Base-by-base conservation (phyloP, 192 early-diverging fungal species). In the Coemansia aciculifera region DNA sequence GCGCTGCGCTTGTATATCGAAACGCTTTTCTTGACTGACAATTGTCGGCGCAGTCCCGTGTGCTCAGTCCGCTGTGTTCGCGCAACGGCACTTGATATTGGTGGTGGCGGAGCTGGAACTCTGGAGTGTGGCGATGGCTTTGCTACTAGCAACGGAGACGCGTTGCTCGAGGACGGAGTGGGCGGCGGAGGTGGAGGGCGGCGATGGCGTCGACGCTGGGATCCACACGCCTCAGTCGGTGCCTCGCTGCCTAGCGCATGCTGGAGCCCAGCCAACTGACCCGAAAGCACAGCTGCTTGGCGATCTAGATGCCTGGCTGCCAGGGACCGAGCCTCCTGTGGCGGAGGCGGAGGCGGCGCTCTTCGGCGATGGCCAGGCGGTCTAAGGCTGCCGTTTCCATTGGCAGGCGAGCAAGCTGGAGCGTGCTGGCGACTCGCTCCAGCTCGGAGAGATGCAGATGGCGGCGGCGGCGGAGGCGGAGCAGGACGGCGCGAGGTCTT, bases 1-100 rank as follows among this genome's bases (percentile, higher is more conserved):
- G 54, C 59, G 12, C 56, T 46, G 37, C 74, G 74, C 61, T 82
- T 82, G 51, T 82, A 82, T 21, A 66, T 73, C 11, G 71, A 74
- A 15, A 82, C 79, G 66, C 79, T 82, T 44, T 74, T 66, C 34
- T 77, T 77, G 15, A 82, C 79, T 1, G 79, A 82, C 66, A 82
- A 44, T 37, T 82, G 79, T 2, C 79, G 79, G 8, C 79, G 74
- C 11, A 82, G 62, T 1, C 79, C 79, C 1, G 79, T 77, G 32
- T 75, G 73, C 54, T 81, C 73, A 4, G 69, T 43, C 23, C 19
- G 37, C 43, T 44, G 64, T 31, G 24, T 40, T 34, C 54, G 65
- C 52, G 23, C 43, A 21, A 36, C 61, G 21, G 61, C 40, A 40
- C 49, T 57, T 17, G 74, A 61, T 13, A 44, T 63, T 39, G 67